Percentiles rank a stretch among this genome's conserved stretches.
phyloP scores from a whole-genome alignment of 2,329 filamentous ascomycete species.

The Verticillium tricorpus region DNA sequence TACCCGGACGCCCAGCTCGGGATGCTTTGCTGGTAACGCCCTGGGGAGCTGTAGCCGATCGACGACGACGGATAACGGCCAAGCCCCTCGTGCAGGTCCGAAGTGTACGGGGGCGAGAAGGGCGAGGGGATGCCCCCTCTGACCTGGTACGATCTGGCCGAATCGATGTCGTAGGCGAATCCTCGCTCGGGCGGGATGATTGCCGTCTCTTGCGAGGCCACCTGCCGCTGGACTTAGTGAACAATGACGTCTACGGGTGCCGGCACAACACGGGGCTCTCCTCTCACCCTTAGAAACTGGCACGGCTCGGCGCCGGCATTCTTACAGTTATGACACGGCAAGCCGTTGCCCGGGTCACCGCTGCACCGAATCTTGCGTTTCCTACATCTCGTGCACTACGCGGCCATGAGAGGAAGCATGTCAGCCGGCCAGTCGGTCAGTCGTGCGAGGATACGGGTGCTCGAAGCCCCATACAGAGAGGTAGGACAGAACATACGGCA shows the following conservation, averaged over 20 bases:
- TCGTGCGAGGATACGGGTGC: background rate
- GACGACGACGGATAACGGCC: constrained; percentile 24
- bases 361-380: constrained; percentile 95
- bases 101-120: constrained; percentile 25
- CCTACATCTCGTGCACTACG: constrained; percentile 80
- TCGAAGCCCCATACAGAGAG: background rate
- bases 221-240: constrained; percentile 18
- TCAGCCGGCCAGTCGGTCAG: background rate
- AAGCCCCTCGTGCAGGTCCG: constrained; percentile 25
- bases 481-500: constrained; percentile 36
- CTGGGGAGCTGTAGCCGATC: constrained; percentile 22
- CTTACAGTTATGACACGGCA: constrained; percentile 79
- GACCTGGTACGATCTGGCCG: constrained; percentile 27
- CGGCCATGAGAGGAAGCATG: background rate
- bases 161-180: constrained; percentile 31
- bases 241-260: background rate
- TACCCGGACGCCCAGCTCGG: constrained; percentile 29
- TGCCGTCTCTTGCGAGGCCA: constrained; percentile 32
- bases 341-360: constrained; percentile 73
- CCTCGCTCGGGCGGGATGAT: constrained; percentile 24
- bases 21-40: constrained; percentile 27
- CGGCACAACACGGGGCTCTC: background rate
- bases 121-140: constrained; percentile 20
- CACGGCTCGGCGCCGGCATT: constrained; percentile 67
- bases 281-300: constrained; percentile 73